phyloP scores from a whole-genome alignment of 129 eudicot species.

The Daucus carota region DH1_v3.0 NC_030385.2:43399001-43399500 shows the following conservation, averaged over 20 bases:
- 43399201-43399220: neutral
- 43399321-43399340: no score
- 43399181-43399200: neutral
- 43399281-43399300: no score
- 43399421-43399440: no score
- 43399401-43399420: no score
- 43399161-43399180: neutral
- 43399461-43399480: no score
- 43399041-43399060: neutral
- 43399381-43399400: no score
- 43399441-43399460: no score
- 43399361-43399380: no score
- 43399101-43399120: neutral
- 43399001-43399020: neutral
- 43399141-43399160: neutral
- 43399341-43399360: no score
- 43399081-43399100: slow-evolving; percentile 9
- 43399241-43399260: neutral
- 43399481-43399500: no score
- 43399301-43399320: no score
- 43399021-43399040: neutral
- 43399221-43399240: neutral
- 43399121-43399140: neutral
- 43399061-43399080: slow-evolving; percentile 11
- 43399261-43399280: no score